Base-by-base conservation (phyloP, 1,284 basidiomycete species). In the Entoloma clypeatum region DNA sequence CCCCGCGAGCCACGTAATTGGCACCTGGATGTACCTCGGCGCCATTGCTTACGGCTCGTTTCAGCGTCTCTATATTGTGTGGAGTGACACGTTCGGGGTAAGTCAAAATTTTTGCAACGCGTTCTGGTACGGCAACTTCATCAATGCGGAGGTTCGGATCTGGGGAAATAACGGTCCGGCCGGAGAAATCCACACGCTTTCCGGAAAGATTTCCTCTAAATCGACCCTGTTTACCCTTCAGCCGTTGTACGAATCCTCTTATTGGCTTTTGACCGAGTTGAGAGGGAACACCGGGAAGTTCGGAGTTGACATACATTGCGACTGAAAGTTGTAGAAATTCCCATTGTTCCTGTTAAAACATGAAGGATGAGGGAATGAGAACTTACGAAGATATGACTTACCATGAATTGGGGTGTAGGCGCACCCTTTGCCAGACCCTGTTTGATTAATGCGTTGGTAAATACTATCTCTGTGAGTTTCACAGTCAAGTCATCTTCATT, bases 401-500 rank as follows among this genome's bases (percentile, higher is more conserved):
- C 90, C 87, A 95, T 94, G 54, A 95, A 86, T 50, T 88, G 84
- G 36, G 87, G 80, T 8, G 90, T 92, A 5, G 91, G 89, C 9
- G 87, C 77, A 41, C 94, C 94, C 64, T 92, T 92, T 13, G 79
- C 76, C 22, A 99, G 76, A 19, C 90, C 91, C 51, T 92, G 83
- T 62, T 92, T 92, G 60, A 99, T 92, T 22, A 97, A 75, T 16
- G 87, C 86, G 57, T 98, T 99, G 40, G 86, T 89, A 60, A 95
- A 94, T 16, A 97, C 91, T 47, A 99, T 99, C 62, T 99, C 96
- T 4, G 92, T 91, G 10, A 99, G 78, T 60, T 99, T 99, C 52
- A 96, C 92, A 0, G 96, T 99, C 25, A 99, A 73, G 61, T 99
- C 96, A 56, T 99, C 96, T 68, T 99, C 96, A 59, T 98, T 99